Percentiles rank a stretch among this genome's conserved stretches.
phyloP scores from a whole-genome alignment of 1,284 basidiomycete genomes.

The Leccinum variabile region DNA sequence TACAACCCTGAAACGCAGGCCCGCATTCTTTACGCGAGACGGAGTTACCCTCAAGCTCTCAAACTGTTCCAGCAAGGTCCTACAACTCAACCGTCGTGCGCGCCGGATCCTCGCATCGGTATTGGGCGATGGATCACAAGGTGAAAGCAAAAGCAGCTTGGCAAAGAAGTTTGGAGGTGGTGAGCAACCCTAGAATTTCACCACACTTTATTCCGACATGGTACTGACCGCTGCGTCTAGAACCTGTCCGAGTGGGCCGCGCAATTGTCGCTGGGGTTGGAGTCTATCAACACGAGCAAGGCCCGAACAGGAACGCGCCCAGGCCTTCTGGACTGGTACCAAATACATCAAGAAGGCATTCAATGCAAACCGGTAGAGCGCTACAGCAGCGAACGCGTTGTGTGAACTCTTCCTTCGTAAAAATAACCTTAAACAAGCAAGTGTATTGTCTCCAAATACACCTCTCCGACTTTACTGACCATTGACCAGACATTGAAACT shows the following conservation, averaged over 20 bases:
- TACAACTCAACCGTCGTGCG: conserved; percentile 75
- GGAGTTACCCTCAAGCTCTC: conserved; percentile 77
- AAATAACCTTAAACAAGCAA: conserved; percentile 54
- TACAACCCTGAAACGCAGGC: conserved; percentile 47
- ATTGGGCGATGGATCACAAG: conserved; percentile 40
- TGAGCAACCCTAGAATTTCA: conserved; percentile 39
- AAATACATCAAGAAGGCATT: conserved; percentile 72
- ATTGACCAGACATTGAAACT: conserved; percentile 74
- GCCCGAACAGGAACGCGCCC: conserved; percentile 61
- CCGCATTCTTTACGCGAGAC: conserved; percentile 77
- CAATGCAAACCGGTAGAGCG: conserved; percentile 73
- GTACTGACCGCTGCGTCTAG: conserved; percentile 39
- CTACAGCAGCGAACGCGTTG: conserved; percentile 75
- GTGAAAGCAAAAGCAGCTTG: conserved; percentile 81
- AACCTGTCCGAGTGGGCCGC: conserved; percentile 78
- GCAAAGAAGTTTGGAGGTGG: conserved; percentile 82
- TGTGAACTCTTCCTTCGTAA: conserved; percentile 71
- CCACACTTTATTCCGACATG: neutral
- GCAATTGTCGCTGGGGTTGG: conserved; percentile 78
- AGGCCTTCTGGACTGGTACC: conserved; percentile 61
- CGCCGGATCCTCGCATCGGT: conserved; percentile 90
- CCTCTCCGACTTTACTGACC: conserved; percentile 2
- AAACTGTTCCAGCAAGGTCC: conserved; percentile 82
- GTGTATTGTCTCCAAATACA: neutral
- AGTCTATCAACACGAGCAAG: conserved; percentile 81